Evolutionary conservation across 2,329 filamentous ascomycete species (phyloP).

Genomic region (Nectriaceae sp.): DNA sequence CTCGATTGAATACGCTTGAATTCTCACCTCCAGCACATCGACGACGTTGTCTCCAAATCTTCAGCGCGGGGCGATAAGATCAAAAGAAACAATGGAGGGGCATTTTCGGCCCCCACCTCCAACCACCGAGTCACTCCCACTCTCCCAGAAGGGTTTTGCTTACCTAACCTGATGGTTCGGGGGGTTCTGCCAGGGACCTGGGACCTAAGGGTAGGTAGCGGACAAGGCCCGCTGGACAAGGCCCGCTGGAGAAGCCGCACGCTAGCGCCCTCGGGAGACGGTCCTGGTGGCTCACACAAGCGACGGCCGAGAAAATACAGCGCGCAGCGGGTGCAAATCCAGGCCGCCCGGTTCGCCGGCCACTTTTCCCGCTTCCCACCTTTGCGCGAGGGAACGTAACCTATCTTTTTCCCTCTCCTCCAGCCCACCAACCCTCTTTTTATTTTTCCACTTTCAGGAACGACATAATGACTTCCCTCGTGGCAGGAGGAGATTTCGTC

Average conservation of each 20-base stretch:
- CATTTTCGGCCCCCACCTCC: neutral
- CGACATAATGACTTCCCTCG: too few species aligned
- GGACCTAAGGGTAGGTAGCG: too few species aligned
- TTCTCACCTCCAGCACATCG: too few species aligned
- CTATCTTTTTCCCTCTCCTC: constrained; percentile 1
- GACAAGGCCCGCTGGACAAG: too few species aligned
- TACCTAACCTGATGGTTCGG: too few species aligned
- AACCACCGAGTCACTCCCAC: too few species aligned
- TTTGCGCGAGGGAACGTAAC: constrained; percentile 7
- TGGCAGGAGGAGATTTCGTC: too few species aligned
- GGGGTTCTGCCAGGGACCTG: too few species aligned
- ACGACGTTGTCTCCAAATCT: neutral
- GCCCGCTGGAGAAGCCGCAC: too few species aligned
- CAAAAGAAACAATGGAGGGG: neutral
- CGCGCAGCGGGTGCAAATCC: constrained; percentile 12
- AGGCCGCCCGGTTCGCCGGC: constrained; percentile 24
- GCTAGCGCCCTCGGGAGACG: too few species aligned
- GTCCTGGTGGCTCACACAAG: neutral
- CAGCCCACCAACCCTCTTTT: constrained; percentile 1
- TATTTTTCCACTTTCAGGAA: neutral
- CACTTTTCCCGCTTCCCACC: constrained; percentile 18
- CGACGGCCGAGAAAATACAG: neutral
- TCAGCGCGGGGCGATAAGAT: neutral
- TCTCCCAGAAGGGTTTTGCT: too few species aligned
- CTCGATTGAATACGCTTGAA: too few species aligned